A percentile compares a stretch with the other conserved stretches of the same genome.
Evolutionary conservation across 1,139 yeast species (phyloP).

Genomic region (Suhomyces terraborum): DNA sequence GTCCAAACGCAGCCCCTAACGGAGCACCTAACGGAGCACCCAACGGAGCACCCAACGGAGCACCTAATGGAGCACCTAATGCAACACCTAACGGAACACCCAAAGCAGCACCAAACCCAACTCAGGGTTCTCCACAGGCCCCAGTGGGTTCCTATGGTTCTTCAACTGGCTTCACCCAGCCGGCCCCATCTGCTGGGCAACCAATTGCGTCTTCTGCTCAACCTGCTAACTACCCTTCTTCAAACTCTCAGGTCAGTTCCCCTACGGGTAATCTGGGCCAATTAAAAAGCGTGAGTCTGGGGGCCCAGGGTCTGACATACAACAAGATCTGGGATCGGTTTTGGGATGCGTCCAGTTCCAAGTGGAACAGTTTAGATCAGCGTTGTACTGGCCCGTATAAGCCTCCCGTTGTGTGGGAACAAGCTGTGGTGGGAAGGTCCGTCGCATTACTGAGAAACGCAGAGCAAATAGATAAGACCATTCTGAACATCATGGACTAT

Average conservation of each 20-base stretch:
- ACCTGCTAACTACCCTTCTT: too few relatives aligned
- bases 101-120: too few relatives aligned
- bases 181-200: background rate
- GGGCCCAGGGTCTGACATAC: slow-evolving; percentile 17
- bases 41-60: background rate
- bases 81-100: too few relatives aligned
- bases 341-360: slow-evolving; percentile 20
- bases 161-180: too few relatives aligned
- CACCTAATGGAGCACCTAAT: background rate
- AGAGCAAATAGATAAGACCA: slow-evolving; percentile 12
- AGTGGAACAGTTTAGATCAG: slow-evolving; percentile 26
- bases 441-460: slow-evolving; percentile 10
- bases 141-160: too few relatives aligned
- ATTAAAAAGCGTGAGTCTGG: slow-evolving; percentile 11
- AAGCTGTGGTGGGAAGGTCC: slow-evolving; percentile 18
- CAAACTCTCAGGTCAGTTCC: background rate
- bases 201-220: too few relatives aligned
- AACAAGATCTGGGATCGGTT: slow-evolving; percentile 25
- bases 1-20: background rate
- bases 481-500: slow-evolving; percentile 15
- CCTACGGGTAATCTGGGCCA: background rate
- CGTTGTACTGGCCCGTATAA: slow-evolving; percentile 17
- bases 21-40: background rate
- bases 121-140: too few relatives aligned
- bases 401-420: slow-evolving; percentile 19